phyloP scores from a whole-genome alignment of 352 stramenopile genomes.

The Phytophthora multivora region DNA sequence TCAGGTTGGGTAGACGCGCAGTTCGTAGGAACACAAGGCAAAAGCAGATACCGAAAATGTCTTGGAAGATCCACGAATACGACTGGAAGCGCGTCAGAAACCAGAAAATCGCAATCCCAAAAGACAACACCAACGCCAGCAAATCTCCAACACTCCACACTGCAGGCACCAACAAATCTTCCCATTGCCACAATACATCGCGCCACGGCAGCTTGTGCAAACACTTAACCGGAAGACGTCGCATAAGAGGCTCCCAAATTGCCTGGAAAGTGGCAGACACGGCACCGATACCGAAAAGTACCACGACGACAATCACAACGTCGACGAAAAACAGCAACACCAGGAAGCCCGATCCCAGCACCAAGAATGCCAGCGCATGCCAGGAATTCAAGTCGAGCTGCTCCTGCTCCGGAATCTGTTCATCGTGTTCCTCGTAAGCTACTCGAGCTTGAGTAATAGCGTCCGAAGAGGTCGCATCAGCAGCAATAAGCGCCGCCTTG shows the following conservation, averaged over 20 bases:
- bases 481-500: slow-evolving; percentile 48
- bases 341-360: slow-evolving; percentile 90
- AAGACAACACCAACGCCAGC: slow-evolving; percentile 68
- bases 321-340: slow-evolving; percentile 92
- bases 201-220: slow-evolving; percentile 48
- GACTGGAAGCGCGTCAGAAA: slow-evolving; percentile 80
- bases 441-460: slow-evolving; percentile 51
- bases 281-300: slow-evolving; percentile 64
- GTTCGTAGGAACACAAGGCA: slow-evolving; percentile 93
- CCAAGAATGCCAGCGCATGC: slow-evolving; percentile 91
- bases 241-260: slow-evolving; percentile 67
- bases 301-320: slow-evolving; percentile 78
- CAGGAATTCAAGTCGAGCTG: slow-evolving; percentile 87
- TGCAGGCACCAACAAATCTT: slow-evolving; percentile 51
- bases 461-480: slow-evolving; percentile 59
- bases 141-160: slow-evolving; percentile 89
- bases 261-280: slow-evolving; percentile 60
- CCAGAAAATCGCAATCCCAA: slow-evolving; percentile 57
- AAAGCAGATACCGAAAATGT: slow-evolving; percentile 94
- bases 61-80: slow-evolving; percentile 92
- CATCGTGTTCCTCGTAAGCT: slow-evolving; percentile 64
- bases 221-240: slow-evolving; percentile 29
- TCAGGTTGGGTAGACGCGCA: slow-evolving; percentile 92
- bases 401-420: slow-evolving; percentile 58
- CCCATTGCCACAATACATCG: slow-evolving; percentile 50